Percentiles rank a stretch among this genome's conserved stretches.
Evolutionary conservation across 108 stramenopile species (phyloP).

Genomic region (Stephanodiscus triporus): DNA sequence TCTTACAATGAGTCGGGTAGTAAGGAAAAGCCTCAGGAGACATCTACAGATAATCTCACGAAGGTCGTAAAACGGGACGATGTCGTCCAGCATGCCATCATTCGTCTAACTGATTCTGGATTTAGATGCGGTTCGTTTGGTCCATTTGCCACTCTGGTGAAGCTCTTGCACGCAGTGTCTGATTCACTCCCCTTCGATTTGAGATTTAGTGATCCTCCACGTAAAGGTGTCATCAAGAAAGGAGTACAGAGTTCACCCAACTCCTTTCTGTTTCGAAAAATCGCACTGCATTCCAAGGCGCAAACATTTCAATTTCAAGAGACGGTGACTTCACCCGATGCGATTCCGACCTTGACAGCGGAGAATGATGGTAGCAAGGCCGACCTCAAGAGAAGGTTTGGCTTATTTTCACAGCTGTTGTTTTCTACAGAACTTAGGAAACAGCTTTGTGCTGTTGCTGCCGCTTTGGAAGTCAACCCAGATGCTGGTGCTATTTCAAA

Average conservation of each 20-base stretch:
- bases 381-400: slow-evolving; percentile 45
- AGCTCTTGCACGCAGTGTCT: slow-evolving; percentile 83
- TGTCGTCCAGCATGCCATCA: slow-evolving; percentile 89
- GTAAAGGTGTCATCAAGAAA: slow-evolving; percentile 76
- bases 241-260: slow-evolving; percentile 80
- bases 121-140: slow-evolving; percentile 92
- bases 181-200: slow-evolving; percentile 83
- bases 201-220: slow-evolving; percentile 78
- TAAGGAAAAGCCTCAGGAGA: slow-evolving; percentile 20
- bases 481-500: slow-evolving; percentile 11
- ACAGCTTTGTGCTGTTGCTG: slow-evolving; percentile 70
- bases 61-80: slow-evolving; percentile 67
- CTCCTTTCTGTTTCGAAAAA: slow-evolving; percentile 70
- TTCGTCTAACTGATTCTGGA: slow-evolving; percentile 85
- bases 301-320: slow-evolving; percentile 42
- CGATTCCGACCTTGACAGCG: neutral
- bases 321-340: neutral
- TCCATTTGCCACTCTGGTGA: slow-evolving; percentile 76
- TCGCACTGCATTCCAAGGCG: slow-evolving; percentile 61
- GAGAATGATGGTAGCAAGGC: neutral
- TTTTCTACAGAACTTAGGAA: slow-evolving; percentile 66
- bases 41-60: slow-evolving; percentile 21
- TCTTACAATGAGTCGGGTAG: slow-evolving; percentile 38
- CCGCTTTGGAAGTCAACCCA: slow-evolving; percentile 55
- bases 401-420: slow-evolving; percentile 70